These are phyloP conservation scores for Aschersonia sp. DNA, from an alignment of 2,329 filamentous ascomycete genomes.

Conservation along the genomic window DNA sequence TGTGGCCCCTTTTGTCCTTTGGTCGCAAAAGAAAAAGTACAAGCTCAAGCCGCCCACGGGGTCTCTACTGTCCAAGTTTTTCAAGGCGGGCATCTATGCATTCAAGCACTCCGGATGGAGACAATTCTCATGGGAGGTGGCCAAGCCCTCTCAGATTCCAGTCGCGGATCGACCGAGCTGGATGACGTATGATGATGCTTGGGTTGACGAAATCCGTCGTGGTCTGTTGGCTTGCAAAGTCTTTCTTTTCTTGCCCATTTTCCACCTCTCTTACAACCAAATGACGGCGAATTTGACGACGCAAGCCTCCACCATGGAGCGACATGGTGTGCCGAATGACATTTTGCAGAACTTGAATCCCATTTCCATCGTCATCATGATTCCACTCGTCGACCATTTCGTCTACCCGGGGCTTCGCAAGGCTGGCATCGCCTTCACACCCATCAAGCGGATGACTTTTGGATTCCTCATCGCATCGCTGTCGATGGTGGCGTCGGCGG, in stretches of 20 bases:
- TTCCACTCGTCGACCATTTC: conserved; percentile 53
- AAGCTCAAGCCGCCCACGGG: conserved; percentile 50
- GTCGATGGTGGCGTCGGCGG: conserved; percentile 43
- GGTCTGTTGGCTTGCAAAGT: conserved; percentile 56
- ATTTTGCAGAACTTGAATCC: conserved; percentile 64
- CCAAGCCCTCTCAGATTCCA: conserved; percentile 51
- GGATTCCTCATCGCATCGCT: conserved; percentile 53
- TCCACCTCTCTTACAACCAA: conserved; percentile 44
- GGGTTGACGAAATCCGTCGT: conserved; percentile 65
- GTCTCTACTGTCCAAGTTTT: conserved; percentile 54
- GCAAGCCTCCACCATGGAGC: conserved; percentile 51
- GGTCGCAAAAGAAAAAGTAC: conserved; percentile 46
- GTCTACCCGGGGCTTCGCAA: conserved; percentile 56
- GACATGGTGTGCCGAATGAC: conserved; percentile 63
- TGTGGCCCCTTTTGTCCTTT: conserved; percentile 44
- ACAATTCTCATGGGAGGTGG: conserved; percentile 50
- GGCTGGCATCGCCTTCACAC: conserved; percentile 50
- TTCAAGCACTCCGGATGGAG: conserved; percentile 52
- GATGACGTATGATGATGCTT: conserved; percentile 75
- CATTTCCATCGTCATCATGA: conserved; percentile 60
- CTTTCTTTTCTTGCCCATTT: conserved; percentile 55
- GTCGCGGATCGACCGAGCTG: conserved; percentile 43
- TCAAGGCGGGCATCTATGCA: conserved; percentile 43
- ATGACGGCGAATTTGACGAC: conserved; percentile 45
- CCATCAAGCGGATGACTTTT: conserved; percentile 59